Base-by-base conservation (phyloP, 2,329 filamentous ascomycete species). In the Fusarium miscanthi region DNA sequence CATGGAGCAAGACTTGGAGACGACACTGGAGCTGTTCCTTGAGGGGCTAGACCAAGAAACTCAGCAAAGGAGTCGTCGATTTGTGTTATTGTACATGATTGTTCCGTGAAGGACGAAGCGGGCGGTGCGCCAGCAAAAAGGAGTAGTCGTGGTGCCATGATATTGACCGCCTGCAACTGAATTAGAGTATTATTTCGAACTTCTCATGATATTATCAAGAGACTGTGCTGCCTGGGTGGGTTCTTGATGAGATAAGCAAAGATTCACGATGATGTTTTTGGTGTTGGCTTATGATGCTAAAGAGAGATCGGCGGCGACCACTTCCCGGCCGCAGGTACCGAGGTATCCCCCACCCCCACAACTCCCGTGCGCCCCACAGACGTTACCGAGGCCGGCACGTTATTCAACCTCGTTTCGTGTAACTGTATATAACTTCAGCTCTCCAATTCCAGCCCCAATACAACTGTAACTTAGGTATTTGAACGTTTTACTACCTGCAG, bases 1-100 rank as follows among this genome's bases (percentile, higher is more conserved):
- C 89, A 91, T 37, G 82, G 79, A 6, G 84, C 82, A 27, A 81
- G 74, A 38, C 49, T 80, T 49, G 87, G 80, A 6, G 83, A 78
- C 25, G 35, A 52, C 14, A 56, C 46, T 23, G 31, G 53, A 12
- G 19, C 59, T 40, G 35, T 31, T 30, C 41, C 41, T 3, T 35
- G 49, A 41, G 52, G 51, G 13, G 14, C 17, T 5, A 79, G 38
- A 27, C 74, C 74, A 23, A 82, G 69, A 49, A 83, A 76, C 6
- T 66, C 35, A 11, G 66, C 37, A 49, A 82, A 80, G 6, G 72
- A 51, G 14, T 67, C 46, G 40, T 77, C 76, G 54, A 82, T 77
- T 25, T 57, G 30, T 37, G 63, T 68, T 35, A 83, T 38, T 4
- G 80, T 81, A 66, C 80, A 82, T 1, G 80, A 74, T 17, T 78